phyloP scores from a whole-genome alignment of 2,329 filamentous ascomycete species.

The Fusarium sp. region DNA sequence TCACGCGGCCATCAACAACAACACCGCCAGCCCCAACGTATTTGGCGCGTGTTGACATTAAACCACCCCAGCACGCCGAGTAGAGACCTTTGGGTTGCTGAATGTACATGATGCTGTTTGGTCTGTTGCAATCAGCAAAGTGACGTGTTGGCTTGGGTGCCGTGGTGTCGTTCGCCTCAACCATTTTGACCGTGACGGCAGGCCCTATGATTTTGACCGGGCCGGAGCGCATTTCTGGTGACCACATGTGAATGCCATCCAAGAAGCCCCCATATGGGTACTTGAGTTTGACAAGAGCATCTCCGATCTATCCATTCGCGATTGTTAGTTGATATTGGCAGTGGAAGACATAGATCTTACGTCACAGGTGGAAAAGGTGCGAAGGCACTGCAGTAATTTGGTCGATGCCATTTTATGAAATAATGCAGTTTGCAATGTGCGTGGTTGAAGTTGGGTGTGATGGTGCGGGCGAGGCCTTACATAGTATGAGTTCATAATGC shows the following conservation, averaged over 20 bases:
- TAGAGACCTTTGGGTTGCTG: slow-evolving; percentile 47
- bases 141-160: slow-evolving; percentile 47
- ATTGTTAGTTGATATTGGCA: too few relatives aligned
- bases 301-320: slow-evolving; percentile 16
- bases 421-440: too few relatives aligned
- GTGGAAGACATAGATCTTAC: too few relatives aligned
- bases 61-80: slow-evolving; percentile 49
- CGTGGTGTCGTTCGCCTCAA: slow-evolving; percentile 42
- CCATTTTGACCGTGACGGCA: slow-evolving; percentile 51
- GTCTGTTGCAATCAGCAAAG: slow-evolving; percentile 49
- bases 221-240: slow-evolving; percentile 26
- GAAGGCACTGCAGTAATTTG: too few relatives aligned
- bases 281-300: slow-evolving; percentile 50
- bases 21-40: slow-evolving; percentile 47
- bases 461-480: too few relatives aligned
- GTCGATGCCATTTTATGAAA: too few relatives aligned
- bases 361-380: too few relatives aligned
- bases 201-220: slow-evolving; percentile 42
- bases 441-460: too few relatives aligned
- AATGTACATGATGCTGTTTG: slow-evolving; percentile 48
- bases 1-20: slow-evolving; percentile 48
- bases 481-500: too few relatives aligned
- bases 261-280: slow-evolving; percentile 48
- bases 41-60: slow-evolving; percentile 51
- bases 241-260: slow-evolving; percentile 45